Evolutionary conservation across 75 land plant species (phyloP).

Genomic region (Pseudotsuga menziesii): DNA sequence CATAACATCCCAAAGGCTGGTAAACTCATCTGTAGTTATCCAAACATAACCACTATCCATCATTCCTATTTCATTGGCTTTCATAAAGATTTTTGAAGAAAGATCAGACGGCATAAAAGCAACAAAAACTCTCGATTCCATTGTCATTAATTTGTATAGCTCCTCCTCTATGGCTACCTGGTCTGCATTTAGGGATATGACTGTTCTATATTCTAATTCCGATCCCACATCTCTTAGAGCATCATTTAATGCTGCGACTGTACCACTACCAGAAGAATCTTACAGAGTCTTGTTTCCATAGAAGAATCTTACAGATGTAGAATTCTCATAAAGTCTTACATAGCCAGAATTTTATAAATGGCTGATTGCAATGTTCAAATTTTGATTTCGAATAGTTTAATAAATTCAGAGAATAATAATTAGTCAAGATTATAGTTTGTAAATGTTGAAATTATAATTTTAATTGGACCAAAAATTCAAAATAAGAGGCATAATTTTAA

Average conservation of each 20-base stretch:
- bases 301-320: too few species aligned
- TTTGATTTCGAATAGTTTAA: too few species aligned
- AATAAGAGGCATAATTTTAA: too few species aligned
- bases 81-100: constrained; percentile 21
- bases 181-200: constrained; percentile 21
- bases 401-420: too few species aligned
- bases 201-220: constrained; percentile 28
- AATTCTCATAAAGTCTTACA: too few species aligned
- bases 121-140: constrained; percentile 46
- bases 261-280: constrained; percentile 38
- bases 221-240: constrained; percentile 16
- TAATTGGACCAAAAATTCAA: too few species aligned
- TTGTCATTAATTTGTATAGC: constrained; percentile 29
- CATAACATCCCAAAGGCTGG: too few species aligned
- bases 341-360: too few species aligned
- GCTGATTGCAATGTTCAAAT: too few species aligned
- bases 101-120: constrained; percentile 32
- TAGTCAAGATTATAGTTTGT: too few species aligned
- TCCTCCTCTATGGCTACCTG: constrained; percentile 16
- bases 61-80: constrained; percentile 40
- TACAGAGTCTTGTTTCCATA: too few species aligned
- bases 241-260: constrained; percentile 27
- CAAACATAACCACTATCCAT: constrained; percentile 42
- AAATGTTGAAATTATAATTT: too few species aligned
- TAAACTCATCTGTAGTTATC: constrained; percentile 36